Evolutionary conservation across 2,329 filamentous ascomycete genomes (phyloP).

Genomic region (Trichoderma sp.): DNA sequence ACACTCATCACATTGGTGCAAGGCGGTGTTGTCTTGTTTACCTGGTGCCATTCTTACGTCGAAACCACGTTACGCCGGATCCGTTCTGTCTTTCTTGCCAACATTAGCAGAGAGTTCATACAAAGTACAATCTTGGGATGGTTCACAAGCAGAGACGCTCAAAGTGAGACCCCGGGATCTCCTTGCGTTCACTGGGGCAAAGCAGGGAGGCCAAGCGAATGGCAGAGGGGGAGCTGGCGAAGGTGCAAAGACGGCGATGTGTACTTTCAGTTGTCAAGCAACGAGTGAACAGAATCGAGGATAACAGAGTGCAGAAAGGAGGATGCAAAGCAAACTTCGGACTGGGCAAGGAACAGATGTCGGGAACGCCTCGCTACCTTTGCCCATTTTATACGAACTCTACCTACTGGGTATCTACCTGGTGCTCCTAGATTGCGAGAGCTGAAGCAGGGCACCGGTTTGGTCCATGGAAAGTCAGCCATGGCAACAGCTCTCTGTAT

Average conservation of each 20-base stretch:
- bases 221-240: not conserved
- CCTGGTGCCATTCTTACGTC: not conserved
- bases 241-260: not conserved
- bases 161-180: not conserved
- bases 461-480: not conserved
- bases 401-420: not conserved
- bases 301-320: not conserved
- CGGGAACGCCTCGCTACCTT: not conserved
- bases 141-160: not conserved
- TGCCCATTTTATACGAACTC: not conserved
- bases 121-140: not conserved
- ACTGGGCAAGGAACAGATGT: not conserved
- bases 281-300: not conserved
- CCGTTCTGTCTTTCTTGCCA: not conserved
- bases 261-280: not conserved
- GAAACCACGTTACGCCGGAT: not conserved
- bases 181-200: not conserved
- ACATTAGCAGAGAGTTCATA: not conserved
- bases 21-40: not conserved
- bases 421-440: not conserved
- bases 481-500: not conserved
- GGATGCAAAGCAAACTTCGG: not conserved
- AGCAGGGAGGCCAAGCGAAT: not conserved
- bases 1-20: conserved; percentile 26
- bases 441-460: not conserved